These are phyloP conservation scores for Colletotrichum sp. DNA, from an alignment of 2,329 filamentous ascomycete genomes.

Conservation along the genomic window DNA sequence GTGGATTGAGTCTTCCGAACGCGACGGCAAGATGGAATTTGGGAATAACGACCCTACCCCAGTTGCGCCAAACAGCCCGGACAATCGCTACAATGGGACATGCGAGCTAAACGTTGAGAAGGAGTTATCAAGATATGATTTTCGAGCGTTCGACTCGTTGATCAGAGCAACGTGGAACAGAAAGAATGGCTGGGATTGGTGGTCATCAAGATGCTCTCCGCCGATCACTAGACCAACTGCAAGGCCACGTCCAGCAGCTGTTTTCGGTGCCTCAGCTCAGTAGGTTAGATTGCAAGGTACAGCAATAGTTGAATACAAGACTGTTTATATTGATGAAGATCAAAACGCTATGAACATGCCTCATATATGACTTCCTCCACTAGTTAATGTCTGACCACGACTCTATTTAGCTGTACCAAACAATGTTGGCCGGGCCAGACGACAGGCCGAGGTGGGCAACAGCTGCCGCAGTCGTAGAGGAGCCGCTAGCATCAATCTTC, in stretches of 20 bases:
- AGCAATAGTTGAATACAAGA: background rate
- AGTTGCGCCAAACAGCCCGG: background rate
- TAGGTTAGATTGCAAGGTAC: background rate
- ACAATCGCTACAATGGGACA: background rate
- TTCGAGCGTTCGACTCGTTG: background rate
- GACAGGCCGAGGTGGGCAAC: background rate
- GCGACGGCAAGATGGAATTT: background rate
- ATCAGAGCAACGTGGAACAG: background rate
- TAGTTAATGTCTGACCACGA: rapidly evolving
- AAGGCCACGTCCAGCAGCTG: background rate
- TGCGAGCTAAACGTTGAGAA: background rate
- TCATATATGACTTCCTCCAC: background rate
- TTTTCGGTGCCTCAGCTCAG: background rate
- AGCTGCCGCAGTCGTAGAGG: background rate
- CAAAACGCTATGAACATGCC: background rate
- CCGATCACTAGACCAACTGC: background rate
- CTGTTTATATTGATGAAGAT: background rate
- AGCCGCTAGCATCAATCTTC: slow-evolving; percentile 27
- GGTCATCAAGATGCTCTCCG: background rate
- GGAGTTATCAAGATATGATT: background rate
- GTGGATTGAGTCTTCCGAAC: background rate
- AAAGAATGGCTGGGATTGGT: background rate
- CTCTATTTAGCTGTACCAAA: slow-evolving; percentile 1
- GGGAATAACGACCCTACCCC: background rate
- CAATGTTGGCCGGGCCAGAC: slow-evolving; percentile 1